Percentiles rank a stretch among this genome's conserved stretches.
These are phyloP conservation scores for Xanthoconium separans DNA, from an alignment of 1,284 basidiomycete species.

Conservation along the genomic window DNA sequence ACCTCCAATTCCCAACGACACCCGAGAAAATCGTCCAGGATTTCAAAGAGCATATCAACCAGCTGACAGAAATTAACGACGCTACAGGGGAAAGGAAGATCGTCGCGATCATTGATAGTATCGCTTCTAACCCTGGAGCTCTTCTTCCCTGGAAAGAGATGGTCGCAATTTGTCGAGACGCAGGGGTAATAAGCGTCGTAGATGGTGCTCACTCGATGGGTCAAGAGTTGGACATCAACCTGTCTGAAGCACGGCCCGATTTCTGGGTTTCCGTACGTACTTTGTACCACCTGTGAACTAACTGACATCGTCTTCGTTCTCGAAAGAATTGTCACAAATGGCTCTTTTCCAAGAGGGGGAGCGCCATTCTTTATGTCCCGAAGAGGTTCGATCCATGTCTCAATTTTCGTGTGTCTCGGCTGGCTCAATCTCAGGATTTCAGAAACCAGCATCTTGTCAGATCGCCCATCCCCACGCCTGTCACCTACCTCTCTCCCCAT, in stretches of 20 bases:
- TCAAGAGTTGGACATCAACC: conserved; percentile 58
- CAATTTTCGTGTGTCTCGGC: neutral
- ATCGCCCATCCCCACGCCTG: conserved; percentile 73
- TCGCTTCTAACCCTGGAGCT: conserved; percentile 71
- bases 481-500: conserved; percentile 49
- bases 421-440: neutral
- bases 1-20: conserved; percentile 62
- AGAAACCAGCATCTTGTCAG: conserved; percentile 76
- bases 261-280: conserved; percentile 74
- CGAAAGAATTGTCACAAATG: conserved; percentile 81
- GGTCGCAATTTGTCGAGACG: conserved; percentile 66
- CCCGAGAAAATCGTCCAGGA: conserved; percentile 55
- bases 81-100: conserved; percentile 45
- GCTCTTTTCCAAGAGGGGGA: conserved; percentile 72
- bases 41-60: conserved; percentile 48
- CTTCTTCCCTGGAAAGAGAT: conserved; percentile 80
- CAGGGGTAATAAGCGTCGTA: conserved; percentile 67
- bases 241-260: conserved; percentile 63
- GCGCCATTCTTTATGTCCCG: conserved; percentile 77
- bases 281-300: neutral
- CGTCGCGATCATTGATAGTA: conserved; percentile 75
- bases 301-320: neutral
- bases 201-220: conserved; percentile 89
- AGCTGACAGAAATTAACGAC: conserved; percentile 11
- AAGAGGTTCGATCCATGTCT: conserved; percentile 48